phyloP scores from a whole-genome alignment of 257 asterid genomes.

The Lavandula angustifolia region DNA sequence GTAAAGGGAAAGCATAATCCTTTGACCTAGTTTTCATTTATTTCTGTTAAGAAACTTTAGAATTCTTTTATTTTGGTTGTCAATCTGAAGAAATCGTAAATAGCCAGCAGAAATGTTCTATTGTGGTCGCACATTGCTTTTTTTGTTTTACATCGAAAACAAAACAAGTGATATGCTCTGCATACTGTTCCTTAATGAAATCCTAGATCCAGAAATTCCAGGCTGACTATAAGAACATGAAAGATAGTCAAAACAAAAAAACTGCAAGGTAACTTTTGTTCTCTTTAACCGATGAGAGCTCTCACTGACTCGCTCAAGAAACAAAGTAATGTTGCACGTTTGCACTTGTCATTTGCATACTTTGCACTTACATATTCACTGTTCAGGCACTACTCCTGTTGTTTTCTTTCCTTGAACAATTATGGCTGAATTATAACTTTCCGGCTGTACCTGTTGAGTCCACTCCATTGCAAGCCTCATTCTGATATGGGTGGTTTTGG shows the following conservation, averaged over 20 bases:
- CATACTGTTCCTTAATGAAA: constrained; percentile 1
- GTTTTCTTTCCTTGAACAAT: too few species aligned
- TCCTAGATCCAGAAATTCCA: not conserved
- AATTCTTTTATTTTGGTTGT: not conserved
- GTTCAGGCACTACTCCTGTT: not conserved
- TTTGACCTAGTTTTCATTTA: not conserved
- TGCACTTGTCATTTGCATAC: not conserved
- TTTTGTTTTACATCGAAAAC: not conserved
- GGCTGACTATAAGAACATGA: too few species aligned
- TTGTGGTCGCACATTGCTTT: not conserved
- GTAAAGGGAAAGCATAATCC: not conserved
- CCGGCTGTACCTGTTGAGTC: too few species aligned
- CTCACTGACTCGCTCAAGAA: too few species aligned
- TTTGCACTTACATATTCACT: not conserved
- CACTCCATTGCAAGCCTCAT: too few species aligned
- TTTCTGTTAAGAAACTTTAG: not conserved
- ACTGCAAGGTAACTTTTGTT: not conserved
- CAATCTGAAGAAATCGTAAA: too few species aligned
- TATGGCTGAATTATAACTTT: too few species aligned
- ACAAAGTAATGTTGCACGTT: not conserved
- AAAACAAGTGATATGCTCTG: not conserved
- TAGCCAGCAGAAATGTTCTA: not conserved
- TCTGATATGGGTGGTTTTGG: too few species aligned
- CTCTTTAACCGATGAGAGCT: not conserved
- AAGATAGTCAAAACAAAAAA: too few species aligned